Percentiles rank a stretch among this genome's conserved stretches.
These are phyloP conservation scores for Geotrichum armillariae DNA, from an alignment of 1,139 yeast genomes.

Conservation along the genomic window DNA sequence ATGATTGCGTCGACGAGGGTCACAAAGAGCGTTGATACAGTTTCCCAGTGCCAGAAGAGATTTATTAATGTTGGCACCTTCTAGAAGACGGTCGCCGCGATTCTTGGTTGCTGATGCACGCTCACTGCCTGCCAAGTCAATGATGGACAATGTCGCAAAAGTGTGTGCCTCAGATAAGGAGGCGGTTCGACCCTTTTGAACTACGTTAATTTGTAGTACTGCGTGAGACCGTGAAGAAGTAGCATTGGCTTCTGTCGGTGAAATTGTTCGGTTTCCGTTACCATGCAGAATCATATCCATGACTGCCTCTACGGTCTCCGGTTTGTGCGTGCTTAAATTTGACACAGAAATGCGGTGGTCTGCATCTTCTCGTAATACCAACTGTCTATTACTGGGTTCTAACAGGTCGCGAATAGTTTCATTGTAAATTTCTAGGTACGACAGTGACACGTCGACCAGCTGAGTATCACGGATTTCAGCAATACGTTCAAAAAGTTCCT, in stretches of 20 bases:
- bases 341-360: slow-evolving; percentile 69
- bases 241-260: slow-evolving; percentile 89
- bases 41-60: slow-evolving; percentile 88
- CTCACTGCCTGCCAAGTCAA: slow-evolving; percentile 94
- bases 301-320: slow-evolving; percentile 65
- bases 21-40: slow-evolving; percentile 90
- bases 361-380: slow-evolving; percentile 72
- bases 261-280: slow-evolving; percentile 72
- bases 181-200: slow-evolving; percentile 61
- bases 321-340: slow-evolving; percentile 66
- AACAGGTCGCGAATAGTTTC: slow-evolving; percentile 83
- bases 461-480: slow-evolving; percentile 56
- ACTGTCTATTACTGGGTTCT: slow-evolving; percentile 49
- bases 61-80: slow-evolving; percentile 91
- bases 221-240: slow-evolving; percentile 93
- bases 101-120: slow-evolving; percentile 88
- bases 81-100: slow-evolving; percentile 74
- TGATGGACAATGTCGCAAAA: slow-evolving; percentile 78
- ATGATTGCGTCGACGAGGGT: slow-evolving; percentile 64
- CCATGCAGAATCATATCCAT: slow-evolving; percentile 77
- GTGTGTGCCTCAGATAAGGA: slow-evolving; percentile 67
- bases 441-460: slow-evolving; percentile 59
- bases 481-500: slow-evolving; percentile 66
- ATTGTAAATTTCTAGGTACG: slow-evolving; percentile 86
- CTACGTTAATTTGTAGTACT: slow-evolving; percentile 76